Evolutionary conservation across 2,329 filamentous ascomycete species (phyloP), one percentile per base, ranked within the genome.

Genomic region (Fusarium verrucosum): DNA sequence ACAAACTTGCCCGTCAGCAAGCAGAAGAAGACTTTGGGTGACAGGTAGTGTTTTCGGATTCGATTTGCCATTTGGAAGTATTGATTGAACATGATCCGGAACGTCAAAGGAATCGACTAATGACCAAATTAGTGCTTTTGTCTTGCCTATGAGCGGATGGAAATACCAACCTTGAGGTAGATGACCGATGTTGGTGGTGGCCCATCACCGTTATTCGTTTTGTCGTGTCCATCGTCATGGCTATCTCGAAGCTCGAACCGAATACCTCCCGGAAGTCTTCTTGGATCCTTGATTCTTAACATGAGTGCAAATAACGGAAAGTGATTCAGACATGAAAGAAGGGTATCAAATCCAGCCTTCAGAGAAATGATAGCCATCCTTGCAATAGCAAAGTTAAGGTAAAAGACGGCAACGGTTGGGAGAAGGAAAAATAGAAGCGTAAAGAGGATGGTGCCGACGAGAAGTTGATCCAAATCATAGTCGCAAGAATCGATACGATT

Each of bases 401-500:
- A 99, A 75, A 98, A 99, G 38, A 99, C 95, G 50, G 94, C 87
- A 22, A 99, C 93, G 0, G 95, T 99, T 0, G 95, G 95, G 5
- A 99, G 82, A 16, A 99, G 83, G 76, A 98, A 99, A 79, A 96
- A 96, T 2, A 99, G 85, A 9, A 99, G 82, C 0, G 95, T 98
- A 74, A 99, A 99, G 19, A 99, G 82, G 58, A 99, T 98, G 1
- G 95, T 99, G 60, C 95, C 95, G 9, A 99, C 89, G 8, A 99
- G 88, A 5, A 99, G 86, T 78, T 99, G 96, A 75, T 99, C 95
- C 22, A 99, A 86, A 75, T 98, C 95, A 79, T 99, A 99, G 79
- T 98, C 95, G 82, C 95, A 99, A 42, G 94, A 97, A 76, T 99
- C 95, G 72, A 99, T 98, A 78, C 95, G 93, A 74, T 97, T 97